Evolutionary conservation across 805 yeast species (phyloP).

Genomic region (Ogataea paraovalis): DNA sequence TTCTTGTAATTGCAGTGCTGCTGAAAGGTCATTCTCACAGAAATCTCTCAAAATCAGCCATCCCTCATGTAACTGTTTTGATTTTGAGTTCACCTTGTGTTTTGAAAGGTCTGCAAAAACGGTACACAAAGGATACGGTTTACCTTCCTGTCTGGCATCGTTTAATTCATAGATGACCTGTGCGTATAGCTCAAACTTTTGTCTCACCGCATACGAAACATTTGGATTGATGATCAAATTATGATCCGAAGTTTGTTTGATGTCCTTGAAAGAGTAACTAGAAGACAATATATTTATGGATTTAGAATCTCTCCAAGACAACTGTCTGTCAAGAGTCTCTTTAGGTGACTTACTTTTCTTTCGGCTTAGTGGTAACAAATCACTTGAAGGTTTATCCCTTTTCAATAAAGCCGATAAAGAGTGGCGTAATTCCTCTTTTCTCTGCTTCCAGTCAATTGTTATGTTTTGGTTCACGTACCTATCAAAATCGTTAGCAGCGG

Average conservation of each 20-base stretch:
- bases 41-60: slow-evolving; percentile 64
- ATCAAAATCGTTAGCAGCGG: slow-evolving; percentile 83
- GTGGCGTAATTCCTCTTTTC: slow-evolving; percentile 69
- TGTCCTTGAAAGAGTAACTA: slow-evolving; percentile 29
- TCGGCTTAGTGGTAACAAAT: slow-evolving; percentile 9
- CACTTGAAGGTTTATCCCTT: slow-evolving; percentile 21
- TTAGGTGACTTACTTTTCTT: slow-evolving; percentile 14
- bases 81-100: slow-evolving; percentile 54
- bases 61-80: slow-evolving; percentile 68
- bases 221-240: slow-evolving; percentile 26
- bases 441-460: slow-evolving; percentile 77
- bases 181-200: slow-evolving; percentile 72
- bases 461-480: slow-evolving; percentile 66
- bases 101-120: slow-evolving; percentile 60
- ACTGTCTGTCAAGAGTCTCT: slow-evolving; percentile 20
- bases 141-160: slow-evolving; percentile 54
- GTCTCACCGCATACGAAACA: slow-evolving; percentile 37
- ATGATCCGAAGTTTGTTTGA: slow-evolving; percentile 16
- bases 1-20: slow-evolving; percentile 28
- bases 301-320: slow-evolving; percentile 28
- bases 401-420: slow-evolving; percentile 57
- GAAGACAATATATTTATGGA: slow-evolving; percentile 27
- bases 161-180: slow-evolving; percentile 66
- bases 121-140: slow-evolving; percentile 52
- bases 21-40: slow-evolving; percentile 33